Percentiles rank a stretch among this genome's conserved stretches.
These are phyloP conservation scores for Lodderomyces metapsilosis DNA, from an alignment of 1,139 yeast genomes.

Conservation along the genomic window DNA sequence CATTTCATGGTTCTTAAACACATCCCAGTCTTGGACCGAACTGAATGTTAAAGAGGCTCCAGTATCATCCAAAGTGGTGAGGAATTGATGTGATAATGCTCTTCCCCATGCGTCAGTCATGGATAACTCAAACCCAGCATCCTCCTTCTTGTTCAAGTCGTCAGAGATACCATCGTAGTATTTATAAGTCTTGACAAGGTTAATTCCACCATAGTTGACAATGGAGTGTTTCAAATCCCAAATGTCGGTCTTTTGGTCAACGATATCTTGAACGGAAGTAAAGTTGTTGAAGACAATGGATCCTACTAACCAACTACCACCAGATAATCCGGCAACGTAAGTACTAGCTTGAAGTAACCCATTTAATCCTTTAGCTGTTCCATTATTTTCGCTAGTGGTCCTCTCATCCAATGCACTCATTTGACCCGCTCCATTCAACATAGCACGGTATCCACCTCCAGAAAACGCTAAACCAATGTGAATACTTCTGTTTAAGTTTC, in stretches of 20 bases:
- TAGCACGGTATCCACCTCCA: conserved; percentile 50
- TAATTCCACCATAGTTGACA: conserved; percentile 67
- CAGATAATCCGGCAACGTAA: conserved; percentile 77
- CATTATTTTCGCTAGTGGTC: conserved; percentile 15
- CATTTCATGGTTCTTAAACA: conserved; percentile 59
- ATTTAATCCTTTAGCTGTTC: conserved; percentile 55
- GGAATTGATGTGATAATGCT: conserved; percentile 73
- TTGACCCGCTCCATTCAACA: conserved; percentile 47
- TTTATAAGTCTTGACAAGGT: conserved; percentile 54
- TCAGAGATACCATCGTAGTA: conserved; percentile 56
- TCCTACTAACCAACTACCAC: conserved; percentile 86
- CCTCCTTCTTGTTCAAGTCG: conserved; percentile 57
- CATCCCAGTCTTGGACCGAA: conserved; percentile 50
- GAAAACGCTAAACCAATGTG: conserved; percentile 43
- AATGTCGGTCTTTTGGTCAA: conserved; percentile 41
- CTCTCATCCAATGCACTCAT: conserved; percentile 36
- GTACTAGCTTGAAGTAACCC: conserved; percentile 75
- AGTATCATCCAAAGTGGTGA: conserved; percentile 51
- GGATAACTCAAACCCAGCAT: conserved; percentile 76
- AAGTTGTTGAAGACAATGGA: conserved; percentile 79
- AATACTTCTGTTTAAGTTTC: conserved; percentile 37
- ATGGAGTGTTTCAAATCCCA: conserved; percentile 74
- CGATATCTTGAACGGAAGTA: conserved; percentile 66
- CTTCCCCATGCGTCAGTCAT: conserved; percentile 96
- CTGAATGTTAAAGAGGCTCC: conserved; percentile 70